Evolutionary conservation across 108 stramenopile genomes (phyloP).

Genomic region (Nannochloropsis gaditana): DNA sequence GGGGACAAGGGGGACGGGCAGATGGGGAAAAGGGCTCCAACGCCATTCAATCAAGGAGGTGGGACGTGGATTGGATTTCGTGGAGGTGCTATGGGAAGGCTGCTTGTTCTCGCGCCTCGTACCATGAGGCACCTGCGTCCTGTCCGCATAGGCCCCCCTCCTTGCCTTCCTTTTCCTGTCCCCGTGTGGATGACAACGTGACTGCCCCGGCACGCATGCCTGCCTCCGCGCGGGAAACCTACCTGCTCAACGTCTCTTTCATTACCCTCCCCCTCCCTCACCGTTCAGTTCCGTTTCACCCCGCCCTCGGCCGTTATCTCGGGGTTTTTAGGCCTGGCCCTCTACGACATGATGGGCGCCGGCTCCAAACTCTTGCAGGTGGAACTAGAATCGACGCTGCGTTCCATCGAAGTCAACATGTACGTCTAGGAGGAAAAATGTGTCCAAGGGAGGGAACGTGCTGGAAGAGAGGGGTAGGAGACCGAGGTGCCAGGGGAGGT

Average conservation of each 20-base stretch:
- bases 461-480: too few relatives aligned
- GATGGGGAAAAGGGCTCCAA: too few relatives aligned
- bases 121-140: too few relatives aligned
- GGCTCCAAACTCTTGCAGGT: not conserved
- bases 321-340: not conserved
- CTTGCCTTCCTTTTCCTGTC: not conserved
- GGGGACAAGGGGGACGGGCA: not conserved
- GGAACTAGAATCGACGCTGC: not conserved
- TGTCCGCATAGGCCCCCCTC: too few relatives aligned
- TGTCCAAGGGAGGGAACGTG: not conserved
- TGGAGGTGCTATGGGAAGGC: too few relatives aligned
- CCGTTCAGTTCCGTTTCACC: conserved; percentile 3
- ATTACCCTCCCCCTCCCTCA: not conserved
- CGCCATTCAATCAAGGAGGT: too few relatives aligned
- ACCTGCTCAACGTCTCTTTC: not conserved
- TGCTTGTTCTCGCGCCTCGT: too few relatives aligned
- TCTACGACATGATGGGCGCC: not conserved
- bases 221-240: too few relatives aligned
- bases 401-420: not conserved
- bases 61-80: not conserved
- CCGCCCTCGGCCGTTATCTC: not conserved
- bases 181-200: too few relatives aligned
- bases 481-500: too few relatives aligned
- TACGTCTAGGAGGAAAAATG: not conserved
- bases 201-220: too few relatives aligned